Evolutionary conservation across 805 yeast species (phyloP), one percentile per base, ranked within the genome.

Genomic region (Kodamaea restingae): DNA sequence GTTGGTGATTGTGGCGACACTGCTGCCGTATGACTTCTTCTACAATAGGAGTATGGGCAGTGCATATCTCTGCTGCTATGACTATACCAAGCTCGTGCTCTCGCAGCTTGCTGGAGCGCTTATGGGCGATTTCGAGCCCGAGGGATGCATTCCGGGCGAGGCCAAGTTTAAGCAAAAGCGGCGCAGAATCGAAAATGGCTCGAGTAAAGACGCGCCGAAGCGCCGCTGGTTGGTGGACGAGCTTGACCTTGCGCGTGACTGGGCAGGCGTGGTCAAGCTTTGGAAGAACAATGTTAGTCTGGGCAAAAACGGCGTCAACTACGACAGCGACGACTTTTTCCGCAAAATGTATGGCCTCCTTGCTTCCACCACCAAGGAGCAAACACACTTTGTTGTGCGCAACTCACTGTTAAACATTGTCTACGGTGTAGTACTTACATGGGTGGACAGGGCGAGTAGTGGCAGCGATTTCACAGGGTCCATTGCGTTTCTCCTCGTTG

Each of bases 11-110:
- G 67, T 78, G n/a, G 80, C 83, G 3, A 78, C 81, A 0, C 73
- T 78, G 41, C 73, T 80, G 4, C 84, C 85, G 1, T 78, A 76
- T 48, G 84, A 80, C 49, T 73, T 79, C 50, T 72, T 75, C 35
- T 73, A 76, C 40, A 76, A 76, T 40, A 70, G 71, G 35, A 67
- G 69, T 31, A 71, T 78, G 21, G 80, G 79, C 1, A 70, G 78
- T 35, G 70, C 79, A 1, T 78, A 78, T 50, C 55, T 79, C 34
- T 79, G 84, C 49, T 72, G 80, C 38, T 79, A 74, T 50, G 84
- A 79, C 55, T 79, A 76, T 52, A 77, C 84, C 1, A 56, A 63
- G 14, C 70, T 68, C 47, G 80, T 73, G 2, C 56, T 79, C 32
- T 63, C 68, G 21, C 69, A 75, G 39, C 48, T 76, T 21, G 78